Percentiles rank a stretch among this genome's conserved stretches.
Conservation (phyloP, 768 basidiomycete genomes). For the Mycena floridula region DNA sequence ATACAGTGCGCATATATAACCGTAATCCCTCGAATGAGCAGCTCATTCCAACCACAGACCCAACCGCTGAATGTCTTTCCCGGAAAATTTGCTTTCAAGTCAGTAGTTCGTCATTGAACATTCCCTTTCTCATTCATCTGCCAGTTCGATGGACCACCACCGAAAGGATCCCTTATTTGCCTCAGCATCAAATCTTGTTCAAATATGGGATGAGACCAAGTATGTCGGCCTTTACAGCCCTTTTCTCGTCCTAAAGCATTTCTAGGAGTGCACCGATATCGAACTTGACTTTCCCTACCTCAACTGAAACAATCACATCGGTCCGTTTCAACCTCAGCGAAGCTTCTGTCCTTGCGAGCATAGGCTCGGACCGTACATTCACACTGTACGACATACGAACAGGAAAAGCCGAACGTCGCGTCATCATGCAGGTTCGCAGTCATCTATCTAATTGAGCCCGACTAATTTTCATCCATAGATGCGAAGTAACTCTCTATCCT, state of each 20-base stretch:
- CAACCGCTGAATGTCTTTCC: slow-evolving; percentile 74
- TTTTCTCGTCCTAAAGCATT: slow-evolving; percentile 2
- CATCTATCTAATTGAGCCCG: neutral
- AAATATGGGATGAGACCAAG: slow-evolving; percentile 98
- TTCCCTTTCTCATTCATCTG: slow-evolving; percentile 4
- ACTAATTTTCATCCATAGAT: slow-evolving; percentile 42
- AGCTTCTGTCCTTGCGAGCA: slow-evolving; percentile 88
- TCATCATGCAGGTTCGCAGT: slow-evolving; percentile 73
- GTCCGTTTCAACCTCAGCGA: slow-evolving; percentile 94
- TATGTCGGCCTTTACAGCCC: slow-evolving; percentile 25
- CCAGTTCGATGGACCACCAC: slow-evolving; percentile 92
- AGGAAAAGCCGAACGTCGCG: slow-evolving; percentile 88
- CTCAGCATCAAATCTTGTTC: slow-evolving; percentile 88
- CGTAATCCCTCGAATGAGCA: neutral
- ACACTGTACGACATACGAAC: slow-evolving; percentile 95
- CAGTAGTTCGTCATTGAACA: neutral
- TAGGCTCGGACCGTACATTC: slow-evolving; percentile 93
- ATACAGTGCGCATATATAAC: slow-evolving; percentile 28
- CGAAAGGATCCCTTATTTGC: slow-evolving; percentile 85
- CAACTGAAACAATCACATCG: slow-evolving; percentile 81
- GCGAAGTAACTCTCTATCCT: slow-evolving; percentile 83
- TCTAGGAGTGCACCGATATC: slow-evolving; percentile 77
- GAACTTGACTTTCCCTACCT: slow-evolving; percentile 80
- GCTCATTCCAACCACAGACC: slow-evolving; percentile 11
- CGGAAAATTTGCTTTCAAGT: slow-evolving; percentile 92